phyloP scores from a whole-genome alignment of 768 basidiomycete genomes.

The Hygrophorus pudorinus region DNA sequence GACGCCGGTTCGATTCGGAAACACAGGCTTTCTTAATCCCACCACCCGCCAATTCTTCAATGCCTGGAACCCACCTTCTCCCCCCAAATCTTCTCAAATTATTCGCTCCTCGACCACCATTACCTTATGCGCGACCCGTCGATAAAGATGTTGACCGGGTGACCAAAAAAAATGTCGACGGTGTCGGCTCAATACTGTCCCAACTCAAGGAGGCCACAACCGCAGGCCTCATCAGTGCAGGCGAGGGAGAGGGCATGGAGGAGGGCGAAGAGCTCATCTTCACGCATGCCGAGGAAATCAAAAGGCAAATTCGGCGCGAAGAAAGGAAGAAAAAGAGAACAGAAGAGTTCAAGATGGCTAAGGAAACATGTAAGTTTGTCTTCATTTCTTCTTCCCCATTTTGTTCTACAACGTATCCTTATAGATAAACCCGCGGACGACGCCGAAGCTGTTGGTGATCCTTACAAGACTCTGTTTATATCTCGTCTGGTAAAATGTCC shows the following conservation, averaged over 20 bases:
- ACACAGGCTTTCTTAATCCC: too few relatives aligned
- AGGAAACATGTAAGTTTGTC: conserved; percentile 66
- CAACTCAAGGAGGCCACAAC: conserved; percentile 73
- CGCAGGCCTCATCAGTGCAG: conserved; percentile 48
- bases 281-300: conserved; percentile 76
- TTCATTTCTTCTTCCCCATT: background rate
- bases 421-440: conserved; percentile 92
- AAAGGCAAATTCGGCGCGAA: conserved; percentile 68
- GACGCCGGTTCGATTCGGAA: too few relatives aligned
- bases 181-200: conserved; percentile 68
- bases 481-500: conserved; percentile 62
- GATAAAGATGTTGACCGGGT: conserved; percentile 77
- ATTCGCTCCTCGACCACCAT: conserved; percentile 86
- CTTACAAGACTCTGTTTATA: conserved; percentile 97
- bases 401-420: conserved; percentile 2
- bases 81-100: conserved; percentile 95
- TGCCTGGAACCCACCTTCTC: conserved; percentile 77
- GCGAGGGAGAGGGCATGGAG: conserved; percentile 60
- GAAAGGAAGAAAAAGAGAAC: conserved; percentile 67
- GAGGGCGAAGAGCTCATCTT: conserved; percentile 77
- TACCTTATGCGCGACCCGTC: conserved; percentile 79
- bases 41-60: conserved; percentile 14
- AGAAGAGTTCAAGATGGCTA: conserved; percentile 70
- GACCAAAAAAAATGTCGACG: conserved; percentile 54
- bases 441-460: conserved; percentile 84